Evolutionary conservation across 768 basidiomycete genomes (phyloP), one percentile per base, ranked within the genome.

Genomic region (Russula griseocarnosa): DNA sequence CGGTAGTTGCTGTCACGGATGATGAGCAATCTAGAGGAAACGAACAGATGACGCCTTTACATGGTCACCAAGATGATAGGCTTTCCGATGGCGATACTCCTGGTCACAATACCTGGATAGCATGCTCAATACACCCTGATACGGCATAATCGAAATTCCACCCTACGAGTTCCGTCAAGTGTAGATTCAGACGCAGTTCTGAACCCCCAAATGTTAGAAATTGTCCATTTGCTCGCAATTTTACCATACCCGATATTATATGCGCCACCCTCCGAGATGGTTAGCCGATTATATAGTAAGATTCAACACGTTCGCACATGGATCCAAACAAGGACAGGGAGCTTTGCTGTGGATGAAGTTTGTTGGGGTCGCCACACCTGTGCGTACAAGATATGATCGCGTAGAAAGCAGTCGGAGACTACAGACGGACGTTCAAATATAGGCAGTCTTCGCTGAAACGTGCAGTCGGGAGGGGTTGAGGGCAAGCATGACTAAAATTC

Each of bases 11-110:
- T 83, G 36, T 32, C 18, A 30, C 32, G 8, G 6, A 55, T 28
- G 16, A 20, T 59, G 51, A 51, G 26, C 22, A 26, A 22, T 61
- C 61, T 52, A 61, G 22, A 14, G 20, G 4, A 13, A 32, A 8
- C 30, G 32, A 28, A 40, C 56, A 6, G 40, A 11, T 59, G 5
- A 22, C 46, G 54, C 46, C 40, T 50, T 61, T 65, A 82, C 81
- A 78, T 76, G 3, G 81, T 81, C 40, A 83, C 81, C 67, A 84
- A 82, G n/a, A 85, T 74, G n/a, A 84, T 80, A 0, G 83, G 83
- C 52, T 81, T 82, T 5, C 75, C 74, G 11, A 75, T 77, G 0
- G 74, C 72, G 2, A 79, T 74, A 58, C 83, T 84, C 24, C 80
- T 71, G 36, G 78, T 75, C 32, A 85, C 69, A n/a, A 84, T 77